Conservation (phyloP, 495 filamentous ascomycete species). For the Penicillium turbatum region DNA sequence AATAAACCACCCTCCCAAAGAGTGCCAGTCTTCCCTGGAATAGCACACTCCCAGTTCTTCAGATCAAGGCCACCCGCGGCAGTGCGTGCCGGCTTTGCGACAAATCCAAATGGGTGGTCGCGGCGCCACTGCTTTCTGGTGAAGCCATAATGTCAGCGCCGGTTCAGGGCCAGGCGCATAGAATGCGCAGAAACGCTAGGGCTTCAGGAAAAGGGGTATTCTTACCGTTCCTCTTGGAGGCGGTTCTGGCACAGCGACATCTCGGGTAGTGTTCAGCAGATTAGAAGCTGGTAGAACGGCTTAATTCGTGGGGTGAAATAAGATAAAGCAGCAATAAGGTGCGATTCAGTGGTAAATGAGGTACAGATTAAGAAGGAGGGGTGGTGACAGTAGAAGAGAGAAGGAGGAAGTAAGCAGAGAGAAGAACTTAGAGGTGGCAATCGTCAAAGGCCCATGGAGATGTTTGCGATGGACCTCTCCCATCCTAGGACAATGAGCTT, state of each 20-base stretch:
- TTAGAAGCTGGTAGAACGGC: neutral
- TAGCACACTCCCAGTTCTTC: constrained; percentile 93
- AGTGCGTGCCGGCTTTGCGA: constrained; percentile 79
- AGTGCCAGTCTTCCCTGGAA: constrained; percentile 93
- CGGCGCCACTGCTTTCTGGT: constrained; percentile 90
- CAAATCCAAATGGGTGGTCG: constrained; percentile 98
- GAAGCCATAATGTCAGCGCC: constrained; percentile 15
- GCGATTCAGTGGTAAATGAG: neutral
- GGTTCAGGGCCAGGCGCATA: neutral
- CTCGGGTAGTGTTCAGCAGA: constrained; percentile 9
- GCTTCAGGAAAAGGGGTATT: neutral
- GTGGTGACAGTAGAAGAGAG: neutral
- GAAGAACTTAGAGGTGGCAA: constrained; percentile 8
- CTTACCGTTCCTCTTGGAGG: constrained; percentile 85
- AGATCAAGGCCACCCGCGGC: constrained; percentile 78
- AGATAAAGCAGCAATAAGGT: neutral
- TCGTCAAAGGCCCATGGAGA: constrained; percentile 1
- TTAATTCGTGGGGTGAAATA: neutral
- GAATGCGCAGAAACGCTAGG: neutral
- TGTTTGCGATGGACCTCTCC: neutral
- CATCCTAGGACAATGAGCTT: neutral
- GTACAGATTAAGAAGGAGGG: neutral
- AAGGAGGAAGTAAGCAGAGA: neutral
- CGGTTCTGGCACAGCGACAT: constrained; percentile 91
- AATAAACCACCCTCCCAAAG: constrained; percentile 96